These are phyloP conservation scores for Fomitopsis pinicola DNA, from an alignment of 1,284 basidiomycete genomes.

Conservation along the genomic window DNA sequence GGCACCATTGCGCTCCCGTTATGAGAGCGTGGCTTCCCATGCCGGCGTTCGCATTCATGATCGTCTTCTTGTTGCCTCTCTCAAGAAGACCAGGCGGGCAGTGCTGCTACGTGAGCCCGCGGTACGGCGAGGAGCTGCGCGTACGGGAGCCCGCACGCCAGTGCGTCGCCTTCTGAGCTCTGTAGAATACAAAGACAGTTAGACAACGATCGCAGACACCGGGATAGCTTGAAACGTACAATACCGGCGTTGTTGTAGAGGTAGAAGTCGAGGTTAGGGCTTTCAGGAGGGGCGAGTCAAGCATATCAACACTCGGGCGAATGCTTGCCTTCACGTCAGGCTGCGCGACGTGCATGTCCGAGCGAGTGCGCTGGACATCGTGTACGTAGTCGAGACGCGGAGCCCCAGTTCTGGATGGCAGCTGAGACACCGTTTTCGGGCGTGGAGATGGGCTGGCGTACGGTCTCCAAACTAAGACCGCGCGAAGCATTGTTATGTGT, in stretches of 20 bases:
- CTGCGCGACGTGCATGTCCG: slow-evolving; percentile 29
- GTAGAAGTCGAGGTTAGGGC: slow-evolving; percentile 10
- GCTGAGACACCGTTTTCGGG: slow-evolving; percentile 33
- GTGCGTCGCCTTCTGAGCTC: neutral
- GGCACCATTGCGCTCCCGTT: no score
- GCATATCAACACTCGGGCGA: slow-evolving; percentile 18
- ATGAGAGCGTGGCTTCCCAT: neutral
- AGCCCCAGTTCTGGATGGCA: slow-evolving; percentile 31
- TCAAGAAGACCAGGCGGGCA: no score
- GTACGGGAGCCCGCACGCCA: neutral
- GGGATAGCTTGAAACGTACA: slow-evolving; percentile 7
- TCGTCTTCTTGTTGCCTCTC: neutral
- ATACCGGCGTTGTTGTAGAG: slow-evolving; percentile 31
- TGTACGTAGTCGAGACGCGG: slow-evolving; percentile 25
- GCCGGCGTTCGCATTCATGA: neutral
- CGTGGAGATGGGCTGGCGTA: slow-evolving; percentile 29
- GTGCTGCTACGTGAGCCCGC: no score
- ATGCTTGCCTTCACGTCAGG: slow-evolving; percentile 32
- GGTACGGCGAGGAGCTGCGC: no score
- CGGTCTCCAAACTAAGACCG: slow-evolving; percentile 36
- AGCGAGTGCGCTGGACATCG: slow-evolving; percentile 17
- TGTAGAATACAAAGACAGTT: neutral
- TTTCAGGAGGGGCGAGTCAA: slow-evolving; percentile 23
- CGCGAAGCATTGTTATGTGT: slow-evolving; percentile 26
- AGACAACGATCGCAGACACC: neutral